Percentiles rank a stretch among this genome's conserved stretches.
phyloP scores from a whole-genome alignment of 1,284 basidiomycete genomes.

The Melampsora larici-populina region DNA sequence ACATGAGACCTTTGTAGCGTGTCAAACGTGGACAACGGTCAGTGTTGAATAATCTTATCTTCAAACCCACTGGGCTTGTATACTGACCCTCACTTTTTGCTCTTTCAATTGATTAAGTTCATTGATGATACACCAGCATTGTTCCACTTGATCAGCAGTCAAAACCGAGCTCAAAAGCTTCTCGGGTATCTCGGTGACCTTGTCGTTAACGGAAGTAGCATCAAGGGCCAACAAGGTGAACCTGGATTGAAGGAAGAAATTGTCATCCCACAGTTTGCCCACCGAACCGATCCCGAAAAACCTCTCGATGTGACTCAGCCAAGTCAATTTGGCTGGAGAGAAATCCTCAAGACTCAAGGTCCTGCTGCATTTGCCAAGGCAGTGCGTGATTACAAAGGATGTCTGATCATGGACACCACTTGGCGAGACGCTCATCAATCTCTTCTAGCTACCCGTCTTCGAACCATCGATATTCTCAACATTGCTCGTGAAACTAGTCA shows the following conservation, averaged over 20 bases:
- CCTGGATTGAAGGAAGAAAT: slow-evolving; percentile 91
- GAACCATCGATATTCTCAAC: too few species aligned
- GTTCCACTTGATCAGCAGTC: slow-evolving; percentile 95
- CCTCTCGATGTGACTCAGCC: slow-evolving; percentile 76
- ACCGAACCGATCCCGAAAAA: slow-evolving; percentile 68
- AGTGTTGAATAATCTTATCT: slow-evolving; percentile 56
- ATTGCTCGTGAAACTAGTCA: too few species aligned
- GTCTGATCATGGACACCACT: too few species aligned
- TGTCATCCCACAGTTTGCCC: slow-evolving; percentile 74
- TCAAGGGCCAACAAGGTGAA: slow-evolving; percentile 81
- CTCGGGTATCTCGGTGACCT: slow-evolving; percentile 96
- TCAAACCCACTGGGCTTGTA: slow-evolving; percentile 44
- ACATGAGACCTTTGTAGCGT: slow-evolving; percentile 90
- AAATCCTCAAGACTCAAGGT: slow-evolving; percentile 96
- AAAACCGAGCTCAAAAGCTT: slow-evolving; percentile 97
- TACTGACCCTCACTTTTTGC: slow-evolving; percentile 21
- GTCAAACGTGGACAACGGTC: slow-evolving; percentile 96
- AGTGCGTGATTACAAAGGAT: too few species aligned
- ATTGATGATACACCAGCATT: slow-evolving; percentile 99
- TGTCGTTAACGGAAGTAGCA: slow-evolving; percentile 94
- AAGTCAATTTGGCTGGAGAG: slow-evolving; percentile 90
- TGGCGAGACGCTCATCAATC: too few species aligned
- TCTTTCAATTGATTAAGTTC: slow-evolving; percentile 61
- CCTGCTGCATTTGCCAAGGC: slow-evolving; percentile 98
- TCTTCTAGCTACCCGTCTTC: too few species aligned